Evolutionary conservation across 345 rosid species (phyloP), one percentile per base, ranked within the genome.

Genomic region (Trapa incisa): DNA sequence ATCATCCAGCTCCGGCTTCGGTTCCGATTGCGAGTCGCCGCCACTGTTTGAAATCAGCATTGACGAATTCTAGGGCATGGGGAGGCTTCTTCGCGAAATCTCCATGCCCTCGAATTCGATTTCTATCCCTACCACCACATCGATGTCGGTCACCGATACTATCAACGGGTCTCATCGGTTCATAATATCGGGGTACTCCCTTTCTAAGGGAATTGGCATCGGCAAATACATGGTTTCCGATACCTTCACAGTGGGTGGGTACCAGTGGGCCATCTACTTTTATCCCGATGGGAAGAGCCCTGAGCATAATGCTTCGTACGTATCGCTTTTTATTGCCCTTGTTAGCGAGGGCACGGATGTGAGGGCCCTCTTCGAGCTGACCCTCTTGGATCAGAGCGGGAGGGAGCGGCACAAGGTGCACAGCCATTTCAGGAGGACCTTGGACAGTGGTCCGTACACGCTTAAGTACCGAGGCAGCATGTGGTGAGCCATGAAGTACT

Each of bases 281-380:
- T 88, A 88, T 63, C 91, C 94, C 5, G 94, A 84, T 65, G 94
- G 94, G n/a, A 88, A 88, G 76, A 88, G 87, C 82, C 68, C 73
- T 35, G 91, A 88, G 74, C 91, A 87, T 72, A 82, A 86, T 68
- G 81, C 86, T 13, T 64, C 82, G 6, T 78, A 82, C 41, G 89
- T 88, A 6, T 86, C 89, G 12, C 71, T 86, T 61, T 88, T 88
- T 76, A 86, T 88, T 8, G 91, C 91, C 13, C 75, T 88, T 61
- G 95, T 86, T 0, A 86, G 87, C 79, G 89, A 88, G 61, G 95
- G 87, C 29, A 78, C 86, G 6, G 89, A 88, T 29, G 91, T 86
- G 16, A 81, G 87, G 77, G 91, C 91, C 37, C 80, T 87, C 71
- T 87, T 87, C 60, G 94, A 85, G 78, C 76, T 88, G 53, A 82